Evolutionary conservation across 2,329 filamentous ascomycete species (phyloP).

Genomic region (Fusarium sp.): DNA sequence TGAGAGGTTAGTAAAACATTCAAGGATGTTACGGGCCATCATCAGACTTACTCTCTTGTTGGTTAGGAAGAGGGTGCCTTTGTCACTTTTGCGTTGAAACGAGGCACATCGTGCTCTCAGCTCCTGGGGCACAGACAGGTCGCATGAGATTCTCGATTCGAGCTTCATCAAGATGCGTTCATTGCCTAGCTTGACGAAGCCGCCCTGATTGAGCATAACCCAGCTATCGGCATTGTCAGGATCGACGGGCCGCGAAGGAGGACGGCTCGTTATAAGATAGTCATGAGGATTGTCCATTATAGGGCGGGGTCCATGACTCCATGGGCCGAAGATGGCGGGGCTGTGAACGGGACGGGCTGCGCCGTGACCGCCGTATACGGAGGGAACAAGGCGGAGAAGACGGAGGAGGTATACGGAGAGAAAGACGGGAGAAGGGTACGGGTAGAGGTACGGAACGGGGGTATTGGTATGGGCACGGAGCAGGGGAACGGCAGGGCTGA

Average conservation of each 20-base stretch:
- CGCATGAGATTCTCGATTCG: constrained; percentile 80
- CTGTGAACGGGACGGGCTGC: constrained; percentile 42
- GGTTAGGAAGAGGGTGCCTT: constrained; percentile 82
- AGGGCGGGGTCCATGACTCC: constrained; percentile 50
- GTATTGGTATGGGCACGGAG: constrained; percentile 22
- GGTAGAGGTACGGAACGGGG: constrained; percentile 16
- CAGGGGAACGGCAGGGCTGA: constrained; percentile 15
- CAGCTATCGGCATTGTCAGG: constrained; percentile 73
- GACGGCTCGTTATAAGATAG: constrained; percentile 53
- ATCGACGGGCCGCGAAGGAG: constrained; percentile 52
- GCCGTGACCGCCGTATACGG: constrained; percentile 38
- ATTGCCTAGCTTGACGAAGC: constrained; percentile 85
- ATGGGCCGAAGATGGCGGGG: constrained; percentile 48
- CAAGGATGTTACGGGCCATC: no score
- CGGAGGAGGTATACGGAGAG: constrained; percentile 23
- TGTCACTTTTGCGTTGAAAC: constrained; percentile 77
- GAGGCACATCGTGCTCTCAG: constrained; percentile 69
- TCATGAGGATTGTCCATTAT: constrained; percentile 57
- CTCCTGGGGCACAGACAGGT: constrained; percentile 76
- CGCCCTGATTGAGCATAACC: constrained; percentile 88
- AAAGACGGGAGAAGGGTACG: constrained; percentile 32
- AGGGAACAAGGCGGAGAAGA: constrained; percentile 36
- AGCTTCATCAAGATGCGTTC: constrained; percentile 86
- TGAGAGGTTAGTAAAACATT: constrained; percentile 51
- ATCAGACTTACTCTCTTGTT: constrained; percentile 77